phyloP scores from a whole-genome alignment of 1,284 basidiomycete genomes.

The Sporisorium sorghi region DNA sequence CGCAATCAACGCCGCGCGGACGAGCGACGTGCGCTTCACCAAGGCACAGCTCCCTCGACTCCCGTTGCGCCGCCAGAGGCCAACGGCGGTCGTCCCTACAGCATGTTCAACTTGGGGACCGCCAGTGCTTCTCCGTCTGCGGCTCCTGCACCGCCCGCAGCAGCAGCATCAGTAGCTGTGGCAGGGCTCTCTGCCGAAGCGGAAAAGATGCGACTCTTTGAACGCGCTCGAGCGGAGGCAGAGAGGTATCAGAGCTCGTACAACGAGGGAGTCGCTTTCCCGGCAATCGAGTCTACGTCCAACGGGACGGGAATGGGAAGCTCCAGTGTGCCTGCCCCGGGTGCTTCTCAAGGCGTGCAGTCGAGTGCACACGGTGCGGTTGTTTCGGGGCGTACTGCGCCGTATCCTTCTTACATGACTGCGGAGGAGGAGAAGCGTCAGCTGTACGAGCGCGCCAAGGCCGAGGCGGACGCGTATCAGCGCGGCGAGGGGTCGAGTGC shows the following conservation, averaged over 20 bases:
- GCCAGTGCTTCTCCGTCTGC: constrained; percentile 10
- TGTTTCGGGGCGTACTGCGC: constrained; percentile 40
- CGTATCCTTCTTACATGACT: constrained; percentile 49
- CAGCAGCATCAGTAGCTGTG: constrained; percentile 2
- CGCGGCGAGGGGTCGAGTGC: constrained; percentile 25
- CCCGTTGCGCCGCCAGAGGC: constrained; percentile 16
- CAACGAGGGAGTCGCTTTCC: constrained; percentile 42
- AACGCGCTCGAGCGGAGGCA: constrained; percentile 58
- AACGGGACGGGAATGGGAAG: background rate
- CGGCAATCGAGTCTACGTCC: constrained; percentile 7
- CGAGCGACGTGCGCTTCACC: constrained; percentile 41
- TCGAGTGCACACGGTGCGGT: constrained; percentile 10
- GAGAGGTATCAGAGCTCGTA: constrained; percentile 55
- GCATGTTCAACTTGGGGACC: constrained; percentile 35
- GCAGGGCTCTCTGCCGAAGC: constrained; percentile 36
- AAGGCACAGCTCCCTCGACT: constrained; percentile 8
- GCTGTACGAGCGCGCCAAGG: constrained; percentile 58
- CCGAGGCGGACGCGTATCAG: constrained; percentile 49
- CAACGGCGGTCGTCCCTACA: constrained; percentile 31
- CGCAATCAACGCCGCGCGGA: constrained; percentile 58
- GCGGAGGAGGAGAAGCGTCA: constrained; percentile 60
- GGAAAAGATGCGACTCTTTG: constrained; percentile 61
- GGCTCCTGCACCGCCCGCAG: background rate
- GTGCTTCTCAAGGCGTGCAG: constrained; percentile 4
- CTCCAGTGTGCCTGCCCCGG: background rate